Conservation (phyloP, 805 yeast species). For the Wickerhamiella spandovensis region DNA sequence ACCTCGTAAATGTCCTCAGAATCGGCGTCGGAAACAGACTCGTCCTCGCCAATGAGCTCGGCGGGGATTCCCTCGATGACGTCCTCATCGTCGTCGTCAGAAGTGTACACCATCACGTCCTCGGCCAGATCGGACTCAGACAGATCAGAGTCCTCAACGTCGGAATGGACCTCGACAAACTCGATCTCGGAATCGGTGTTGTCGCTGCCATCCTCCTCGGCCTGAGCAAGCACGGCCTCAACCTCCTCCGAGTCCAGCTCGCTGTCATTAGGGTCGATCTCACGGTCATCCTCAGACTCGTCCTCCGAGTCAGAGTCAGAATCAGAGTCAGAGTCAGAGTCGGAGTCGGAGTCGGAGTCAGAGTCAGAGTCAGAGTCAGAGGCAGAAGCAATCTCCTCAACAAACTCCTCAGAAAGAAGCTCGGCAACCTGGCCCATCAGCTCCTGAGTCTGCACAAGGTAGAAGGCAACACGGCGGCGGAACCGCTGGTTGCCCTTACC, state of each 20-base stretch:
- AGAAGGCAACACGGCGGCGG: slow-evolving; percentile 20
- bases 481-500: slow-evolving; percentile 17
- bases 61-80: slow-evolving; percentile 1
- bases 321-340: neutral
- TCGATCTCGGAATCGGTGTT: slow-evolving; percentile 7
- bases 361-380: slow-evolving; percentile 1
- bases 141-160: slow-evolving; percentile 1
- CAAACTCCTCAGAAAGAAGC: slow-evolving; percentile 16
- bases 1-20: slow-evolving; percentile 6
- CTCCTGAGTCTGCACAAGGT: slow-evolving; percentile 17
- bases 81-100: slow-evolving; percentile 11
- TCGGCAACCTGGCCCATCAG: slow-evolving; percentile 15
- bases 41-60: slow-evolving; percentile 1
- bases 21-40: slow-evolving; percentile 5
- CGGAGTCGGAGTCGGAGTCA: neutral
- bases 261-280: slow-evolving; percentile 10
- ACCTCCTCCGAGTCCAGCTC: slow-evolving; percentile 13
- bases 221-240: slow-evolving; percentile 13
- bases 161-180: slow-evolving; percentile 3
- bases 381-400: slow-evolving; percentile 9
- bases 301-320: slow-evolving; percentile 4
- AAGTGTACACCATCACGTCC: slow-evolving; percentile 7
- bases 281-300: slow-evolving; percentile 11
- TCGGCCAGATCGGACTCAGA: slow-evolving; percentile 4
- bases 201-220: slow-evolving; percentile 12